Percentiles rank a stretch among this genome's conserved stretches.
phyloP scores from a whole-genome alignment of 805 yeast genomes.

The Millerago galiae region DNA sequence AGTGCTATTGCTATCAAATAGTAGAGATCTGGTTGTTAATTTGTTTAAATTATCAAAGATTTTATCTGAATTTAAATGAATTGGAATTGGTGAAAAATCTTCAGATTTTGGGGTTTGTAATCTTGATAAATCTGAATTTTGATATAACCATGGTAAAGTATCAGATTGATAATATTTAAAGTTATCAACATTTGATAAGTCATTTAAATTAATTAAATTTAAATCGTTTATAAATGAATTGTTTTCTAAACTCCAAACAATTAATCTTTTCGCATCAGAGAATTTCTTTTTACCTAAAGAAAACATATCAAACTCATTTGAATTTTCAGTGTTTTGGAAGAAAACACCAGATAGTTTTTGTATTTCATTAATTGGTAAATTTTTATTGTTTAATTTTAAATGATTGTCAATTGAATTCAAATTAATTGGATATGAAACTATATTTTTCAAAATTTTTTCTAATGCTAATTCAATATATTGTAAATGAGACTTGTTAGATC shows the following conservation, averaged over 20 bases:
- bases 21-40: too few relatives aligned
- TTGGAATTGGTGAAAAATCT: background rate
- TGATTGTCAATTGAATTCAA: conserved; percentile 10
- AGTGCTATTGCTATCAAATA: background rate
- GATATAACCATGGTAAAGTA: conserved; percentile 23
- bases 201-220: conserved; percentile 1
- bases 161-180: conserved; percentile 9
- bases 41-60: background rate
- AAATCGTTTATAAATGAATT: conserved; percentile 17
- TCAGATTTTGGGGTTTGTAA: conserved; percentile 14
- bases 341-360: conserved; percentile 20
- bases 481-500: conserved; percentile 17
- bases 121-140: conserved; percentile 17
- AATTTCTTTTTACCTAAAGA: conserved; percentile 16
- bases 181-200: conserved; percentile 8
- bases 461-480: conserved; percentile 22
- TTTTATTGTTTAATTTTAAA: conserved; percentile 4
- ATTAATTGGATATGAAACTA: conserved; percentile 13
- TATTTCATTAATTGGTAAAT: conserved; percentile 19
- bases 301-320: conserved; percentile 11
- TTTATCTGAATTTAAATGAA: conserved; percentile 5
- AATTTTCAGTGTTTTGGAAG: conserved; percentile 10
- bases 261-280: conserved; percentile 18
- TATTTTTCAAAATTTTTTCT: conserved; percentile 12
- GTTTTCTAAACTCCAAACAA: conserved; percentile 21